Base-by-base conservation (phyloP, 2,329 filamentous ascomycete genomes). In the Stemphylium lycopersici region DNA sequence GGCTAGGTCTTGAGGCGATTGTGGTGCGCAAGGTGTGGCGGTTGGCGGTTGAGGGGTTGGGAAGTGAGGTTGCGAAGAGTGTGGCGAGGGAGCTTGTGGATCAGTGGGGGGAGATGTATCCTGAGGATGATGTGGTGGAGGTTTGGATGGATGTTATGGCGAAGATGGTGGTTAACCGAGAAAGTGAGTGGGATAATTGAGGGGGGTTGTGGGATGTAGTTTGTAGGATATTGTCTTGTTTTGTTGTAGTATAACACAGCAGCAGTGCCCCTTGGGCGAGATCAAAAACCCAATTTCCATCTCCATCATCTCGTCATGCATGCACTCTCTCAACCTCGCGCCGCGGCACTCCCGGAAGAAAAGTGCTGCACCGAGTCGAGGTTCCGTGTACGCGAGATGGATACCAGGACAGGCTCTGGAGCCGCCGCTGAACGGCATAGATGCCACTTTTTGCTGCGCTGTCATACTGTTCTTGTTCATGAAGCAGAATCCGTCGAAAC, bases 381-480 rank as follows among this genome's bases (percentile, higher is more conserved):
- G 67, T 62, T 86, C 83, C 67, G 83, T 82, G 13, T 75, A 72
- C 0, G 88, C 87, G 59, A 90, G 83, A 63, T 90, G 87, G 2
- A 85, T 83, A 0, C 87, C 88, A 3, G 90, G 77, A 59, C 88
- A 90, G 75, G 87, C 85, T 22, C 87, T 78, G 0, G 87, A 85
- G 0, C 87, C 87, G 13, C 83, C 87, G 1, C 86, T 84, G 69
- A 90, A 90, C 0, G 87, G 85, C 79, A 85, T 85, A 57, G 87
- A 89, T 24, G 22, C 22, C 22, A 6, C 22, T 24, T 24, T 24
- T 24, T 24, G 22, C 22, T 24, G 5, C 22, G 22, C 22, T 7
- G 22, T 24, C 22, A 24, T 24, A 6, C 6, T 6, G 22, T 7
- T 24, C 22, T 24, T 24, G 22, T 24, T 24, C 22, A 24, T 5